Percentiles rank a stretch among this genome's conserved stretches.
Conservation (phyloP, 1,139 yeast species). For the Yamadazyma epiphylla region DNA sequence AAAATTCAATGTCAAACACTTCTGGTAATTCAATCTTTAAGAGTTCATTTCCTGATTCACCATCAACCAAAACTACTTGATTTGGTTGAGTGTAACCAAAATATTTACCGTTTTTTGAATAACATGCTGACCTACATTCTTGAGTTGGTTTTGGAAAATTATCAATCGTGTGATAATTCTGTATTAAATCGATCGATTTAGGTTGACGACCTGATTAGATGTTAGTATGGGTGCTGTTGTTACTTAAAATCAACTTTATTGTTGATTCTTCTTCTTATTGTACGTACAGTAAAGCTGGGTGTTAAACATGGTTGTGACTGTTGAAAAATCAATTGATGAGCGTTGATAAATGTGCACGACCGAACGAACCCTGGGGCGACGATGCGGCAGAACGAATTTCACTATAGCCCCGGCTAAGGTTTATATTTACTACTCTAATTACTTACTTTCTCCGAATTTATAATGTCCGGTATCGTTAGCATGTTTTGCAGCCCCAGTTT, state of each 20-base stretch:
- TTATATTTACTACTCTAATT: too few relatives aligned
- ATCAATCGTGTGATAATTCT: slow-evolving; percentile 41
- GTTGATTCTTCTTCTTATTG: too few relatives aligned
- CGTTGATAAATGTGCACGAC: slow-evolving; percentile 6
- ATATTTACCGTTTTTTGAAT: slow-evolving; percentile 52
- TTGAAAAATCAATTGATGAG: slow-evolving; percentile 6
- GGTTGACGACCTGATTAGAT: slow-evolving; percentile 54
- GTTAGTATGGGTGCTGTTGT: slow-evolving; percentile 7
- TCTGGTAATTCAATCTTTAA: slow-evolving; percentile 51
- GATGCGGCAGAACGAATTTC: too few relatives aligned
- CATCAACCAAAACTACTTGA: slow-evolving; percentile 53
- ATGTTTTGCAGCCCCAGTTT: slow-evolving; percentile 63
- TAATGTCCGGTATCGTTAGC: slow-evolving; percentile 63
- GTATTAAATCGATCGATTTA: slow-evolving; percentile 54
- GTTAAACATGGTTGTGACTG: slow-evolving; percentile 22
- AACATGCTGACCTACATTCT: slow-evolving; percentile 45
- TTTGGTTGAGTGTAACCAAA: slow-evolving; percentile 57
- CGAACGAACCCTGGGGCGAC: too few relatives aligned
- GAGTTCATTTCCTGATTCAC: slow-evolving; percentile 23
- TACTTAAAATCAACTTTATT: too few relatives aligned
- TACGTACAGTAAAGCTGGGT: slow-evolving; percentile 45
- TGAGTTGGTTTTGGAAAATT: slow-evolving; percentile 31
- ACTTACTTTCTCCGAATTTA: slow-evolving; percentile 63
- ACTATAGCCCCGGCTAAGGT: too few relatives aligned
- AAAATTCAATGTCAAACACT: slow-evolving; percentile 78